phyloP scores from a whole-genome alignment of 2,329 filamentous ascomycete genomes.

The Colletotrichum orchidophilum region DNA sequence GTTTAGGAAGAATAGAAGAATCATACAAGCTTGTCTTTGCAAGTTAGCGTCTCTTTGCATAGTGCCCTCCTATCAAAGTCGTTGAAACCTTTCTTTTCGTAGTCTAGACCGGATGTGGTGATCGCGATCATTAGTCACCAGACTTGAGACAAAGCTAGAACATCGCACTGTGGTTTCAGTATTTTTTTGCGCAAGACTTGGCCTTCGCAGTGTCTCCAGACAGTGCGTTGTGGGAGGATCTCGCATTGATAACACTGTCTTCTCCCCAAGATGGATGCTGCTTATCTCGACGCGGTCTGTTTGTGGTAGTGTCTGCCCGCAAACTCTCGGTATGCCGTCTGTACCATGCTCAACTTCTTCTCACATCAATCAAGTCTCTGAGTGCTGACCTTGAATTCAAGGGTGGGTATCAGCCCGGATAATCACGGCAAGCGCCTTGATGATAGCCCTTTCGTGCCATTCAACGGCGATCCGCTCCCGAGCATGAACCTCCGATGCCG shows the following conservation, averaged over 20 bases:
- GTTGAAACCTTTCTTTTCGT: background rate
- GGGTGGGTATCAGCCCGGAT: background rate
- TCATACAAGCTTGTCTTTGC: too few species aligned
- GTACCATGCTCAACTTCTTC: background rate
- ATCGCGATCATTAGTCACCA: background rate
- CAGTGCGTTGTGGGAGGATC: background rate
- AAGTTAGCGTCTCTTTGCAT: background rate
- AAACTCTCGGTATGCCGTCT: background rate
- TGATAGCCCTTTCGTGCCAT: background rate
- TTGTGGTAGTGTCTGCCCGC: background rate
- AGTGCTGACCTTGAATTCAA: background rate
- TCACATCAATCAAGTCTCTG: background rate
- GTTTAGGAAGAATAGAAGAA: background rate
- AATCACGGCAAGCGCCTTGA: background rate
- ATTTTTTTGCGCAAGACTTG: background rate
- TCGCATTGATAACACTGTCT: background rate
- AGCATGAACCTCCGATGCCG: background rate
- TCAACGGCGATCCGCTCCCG: background rate
- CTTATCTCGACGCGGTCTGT: background rate
- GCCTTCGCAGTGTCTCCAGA: background rate
- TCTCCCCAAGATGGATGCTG: background rate
- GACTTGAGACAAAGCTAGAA: background rate
- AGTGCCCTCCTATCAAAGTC: background rate
- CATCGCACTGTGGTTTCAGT: background rate
- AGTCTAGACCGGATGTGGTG: background rate